A percentile compares a stretch with the other conserved stretches of the same genome.
These are phyloP conservation scores for Phytophthora parvispora DNA, from an alignment of 352 stramenopile genomes.

Conservation along the genomic window DNA sequence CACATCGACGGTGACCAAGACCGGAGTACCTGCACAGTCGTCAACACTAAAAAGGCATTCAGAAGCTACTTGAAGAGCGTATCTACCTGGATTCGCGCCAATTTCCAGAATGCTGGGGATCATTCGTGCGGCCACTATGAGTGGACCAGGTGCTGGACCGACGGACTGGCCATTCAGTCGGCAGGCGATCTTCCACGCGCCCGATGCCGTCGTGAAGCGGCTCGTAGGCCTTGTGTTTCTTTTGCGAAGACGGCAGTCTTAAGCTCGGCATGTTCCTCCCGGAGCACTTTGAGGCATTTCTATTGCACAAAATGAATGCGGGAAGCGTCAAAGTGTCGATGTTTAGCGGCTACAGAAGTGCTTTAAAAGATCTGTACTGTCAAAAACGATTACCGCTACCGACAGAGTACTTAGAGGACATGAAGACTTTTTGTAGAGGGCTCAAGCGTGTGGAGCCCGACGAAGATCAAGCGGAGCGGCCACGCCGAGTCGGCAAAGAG, in stretches of 20 bases:
- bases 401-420: background rate
- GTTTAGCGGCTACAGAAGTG: background rate
- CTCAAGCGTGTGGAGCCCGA: too few relatives aligned
- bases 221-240: too few relatives aligned
- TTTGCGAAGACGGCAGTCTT: background rate
- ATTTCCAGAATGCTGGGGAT: background rate
- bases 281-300: background rate
- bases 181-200: too few relatives aligned
- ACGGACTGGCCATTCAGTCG: too few relatives aligned
- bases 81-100: background rate
- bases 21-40: background rate
- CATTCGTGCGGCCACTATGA: too few relatives aligned
- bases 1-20: too few relatives aligned
- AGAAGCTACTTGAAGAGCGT: background rate
- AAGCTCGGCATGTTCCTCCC: background rate
- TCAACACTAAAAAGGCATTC: background rate
- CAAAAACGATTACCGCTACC: background rate
- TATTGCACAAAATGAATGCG: background rate
- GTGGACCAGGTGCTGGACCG: too few relatives aligned
- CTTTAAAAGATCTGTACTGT: background rate
- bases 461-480: too few relatives aligned
- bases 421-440: background rate
- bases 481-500: too few relatives aligned
- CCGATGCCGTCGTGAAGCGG: too few relatives aligned
- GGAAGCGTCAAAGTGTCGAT: background rate